phyloP scores from a whole-genome alignment of 345 rosid species.

The Eucalyptus pauciflora region DNA sequence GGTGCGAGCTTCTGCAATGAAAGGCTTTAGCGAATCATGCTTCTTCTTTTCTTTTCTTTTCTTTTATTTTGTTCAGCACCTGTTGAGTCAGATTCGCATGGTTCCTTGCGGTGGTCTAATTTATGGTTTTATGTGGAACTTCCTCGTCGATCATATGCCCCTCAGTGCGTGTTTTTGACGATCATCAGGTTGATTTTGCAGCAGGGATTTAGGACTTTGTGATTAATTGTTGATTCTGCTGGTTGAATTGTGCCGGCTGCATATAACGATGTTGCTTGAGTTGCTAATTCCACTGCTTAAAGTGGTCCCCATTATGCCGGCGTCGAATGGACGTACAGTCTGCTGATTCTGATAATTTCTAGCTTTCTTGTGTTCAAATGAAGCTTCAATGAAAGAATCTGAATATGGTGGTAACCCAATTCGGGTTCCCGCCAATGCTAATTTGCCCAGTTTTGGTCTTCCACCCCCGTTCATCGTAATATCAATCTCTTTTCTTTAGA shows the following conservation, averaged over 20 bases:
- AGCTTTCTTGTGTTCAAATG: neutral
- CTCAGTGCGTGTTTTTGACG: neutral
- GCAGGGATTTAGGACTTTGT: neutral
- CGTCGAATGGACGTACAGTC: neutral
- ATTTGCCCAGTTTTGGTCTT: neutral
- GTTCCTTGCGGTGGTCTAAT: neutral
- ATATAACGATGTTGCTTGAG: neutral
- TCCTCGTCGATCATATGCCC: neutral
- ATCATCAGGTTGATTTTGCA: neutral
- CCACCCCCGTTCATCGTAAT: neutral
- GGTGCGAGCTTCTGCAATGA: neutral
- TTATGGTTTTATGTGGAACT: neutral
- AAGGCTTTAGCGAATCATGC: rapidly evolving
- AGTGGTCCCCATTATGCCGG: neutral
- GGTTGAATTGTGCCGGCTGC: neutral
- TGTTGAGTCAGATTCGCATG: neutral
- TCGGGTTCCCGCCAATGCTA: neutral
- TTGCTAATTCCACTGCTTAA: neutral
- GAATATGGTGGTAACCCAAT: neutral
- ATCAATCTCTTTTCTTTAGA: neutral
- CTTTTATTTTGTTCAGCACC: neutral
- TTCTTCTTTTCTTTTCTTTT: neutral
- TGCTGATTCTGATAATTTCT: neutral
- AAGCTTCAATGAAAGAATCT: neutral
- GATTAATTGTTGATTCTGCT: neutral